phyloP scores from a whole-genome alignment of 2,329 filamentous ascomycete species.

The Epichloe coenophiala region DNA sequence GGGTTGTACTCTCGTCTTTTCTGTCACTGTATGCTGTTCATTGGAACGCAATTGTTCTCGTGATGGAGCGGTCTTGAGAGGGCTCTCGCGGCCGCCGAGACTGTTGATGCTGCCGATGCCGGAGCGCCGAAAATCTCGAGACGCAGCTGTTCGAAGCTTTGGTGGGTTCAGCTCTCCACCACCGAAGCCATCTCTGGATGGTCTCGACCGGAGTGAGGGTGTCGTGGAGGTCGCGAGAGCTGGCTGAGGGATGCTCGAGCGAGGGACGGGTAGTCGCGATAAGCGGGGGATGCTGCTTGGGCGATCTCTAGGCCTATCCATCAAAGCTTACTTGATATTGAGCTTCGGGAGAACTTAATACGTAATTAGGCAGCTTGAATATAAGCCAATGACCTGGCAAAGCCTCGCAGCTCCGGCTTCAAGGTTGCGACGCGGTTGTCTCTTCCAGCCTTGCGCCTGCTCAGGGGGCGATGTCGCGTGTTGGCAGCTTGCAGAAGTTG shows the following conservation, averaged over 20 bases:
- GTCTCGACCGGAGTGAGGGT: neutral
- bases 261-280: constrained; percentile 25
- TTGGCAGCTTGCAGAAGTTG: neutral
- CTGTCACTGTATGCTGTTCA: constrained; percentile 1
- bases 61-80: constrained; percentile 8
- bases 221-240: constrained; percentile 14
- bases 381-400: neutral
- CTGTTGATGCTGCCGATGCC: constrained; percentile 10
- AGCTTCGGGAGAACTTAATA: too few species aligned
- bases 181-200: constrained; percentile 4
- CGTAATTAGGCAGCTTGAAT: neutral
- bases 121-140: constrained; percentile 24
- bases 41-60: constrained; percentile 11
- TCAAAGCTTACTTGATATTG: constrained; percentile 2
- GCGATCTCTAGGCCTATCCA: constrained; percentile 24
- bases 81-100: constrained; percentile 7
- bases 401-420: neutral
- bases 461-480: neutral
- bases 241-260: constrained; percentile 20
- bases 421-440: neutral
- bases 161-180: constrained; percentile 23
- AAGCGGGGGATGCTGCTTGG: constrained; percentile 21
- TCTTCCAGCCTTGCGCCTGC: neutral
- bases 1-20: constrained; percentile 6
- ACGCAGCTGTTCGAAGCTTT: constrained; percentile 26